Evolutionary conservation across 768 basidiomycete genomes (phyloP).

Genomic region (Tricholoma sp.): DNA sequence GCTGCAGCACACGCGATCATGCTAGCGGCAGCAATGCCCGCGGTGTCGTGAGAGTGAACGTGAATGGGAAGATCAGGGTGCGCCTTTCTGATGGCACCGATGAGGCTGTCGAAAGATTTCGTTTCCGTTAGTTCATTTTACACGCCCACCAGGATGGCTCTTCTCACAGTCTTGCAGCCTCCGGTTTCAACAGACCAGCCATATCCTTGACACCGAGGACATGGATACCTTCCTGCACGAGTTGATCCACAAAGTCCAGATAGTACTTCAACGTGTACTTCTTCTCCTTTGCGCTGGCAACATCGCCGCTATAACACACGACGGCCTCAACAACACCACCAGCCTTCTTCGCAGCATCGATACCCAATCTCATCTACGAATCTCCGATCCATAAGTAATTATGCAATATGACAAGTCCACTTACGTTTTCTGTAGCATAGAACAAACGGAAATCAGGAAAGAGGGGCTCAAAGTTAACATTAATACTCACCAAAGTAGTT

Average conservation of each 20-base stretch:
- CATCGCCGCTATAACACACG: conserved; percentile 98
- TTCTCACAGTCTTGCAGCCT: conserved; percentile 83
- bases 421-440: conserved; percentile 60
- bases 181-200: conserved; percentile 94
- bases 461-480: neutral
- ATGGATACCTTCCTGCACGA: conserved; percentile 93
- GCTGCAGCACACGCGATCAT: conserved; percentile 95
- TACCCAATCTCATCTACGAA: conserved; percentile 90
- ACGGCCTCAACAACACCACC: conserved; percentile 97
- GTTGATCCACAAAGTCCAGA: conserved; percentile 89
- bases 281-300: conserved; percentile 88
- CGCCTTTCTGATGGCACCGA: conserved; percentile 91
- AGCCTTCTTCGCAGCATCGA: conserved; percentile 99
- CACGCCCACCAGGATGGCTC: neutral
- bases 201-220: conserved; percentile 98
- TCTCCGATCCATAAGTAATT: neutral
- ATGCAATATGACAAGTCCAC: conserved; percentile 13
- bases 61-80: conserved; percentile 98
- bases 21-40: conserved; percentile 95
- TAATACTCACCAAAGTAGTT: conserved; percentile 84
- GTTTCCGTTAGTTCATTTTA: conserved; percentile 1
- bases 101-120: conserved; percentile 50
- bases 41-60: conserved; percentile 99
- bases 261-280: conserved; percentile 99
- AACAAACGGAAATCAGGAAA: neutral